Evolutionary conservation across 169 alveolate genomes (phyloP), one percentile per base, ranked within the genome.

Genomic region (Eimeria brunetti): DNA sequence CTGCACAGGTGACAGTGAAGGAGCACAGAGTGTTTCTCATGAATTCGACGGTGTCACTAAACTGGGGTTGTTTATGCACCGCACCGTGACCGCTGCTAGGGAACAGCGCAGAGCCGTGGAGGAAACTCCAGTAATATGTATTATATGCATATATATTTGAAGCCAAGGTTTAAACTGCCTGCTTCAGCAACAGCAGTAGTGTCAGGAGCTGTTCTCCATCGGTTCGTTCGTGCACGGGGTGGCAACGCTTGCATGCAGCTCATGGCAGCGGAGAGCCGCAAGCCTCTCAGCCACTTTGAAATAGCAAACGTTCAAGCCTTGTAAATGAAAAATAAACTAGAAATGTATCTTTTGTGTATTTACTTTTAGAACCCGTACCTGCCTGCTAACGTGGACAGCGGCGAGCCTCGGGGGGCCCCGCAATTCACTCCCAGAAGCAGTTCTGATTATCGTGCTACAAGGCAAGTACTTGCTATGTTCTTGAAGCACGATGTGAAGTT

Each of bases 221-320:
- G 83, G 83, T 73, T 73, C 83, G 83, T 36, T 36, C 38, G 30
- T 11, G 78, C 78, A 67, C 83, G 33, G 53, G 14, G 56, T 78
- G 67, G 88, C 44, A n/a, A 78, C 24, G 88, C 85, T 78, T 78
- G 88, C 88, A 78, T 78, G 88, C 88, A n/a, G 88, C 24, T 78
- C 88, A 24, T 49, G 14, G 64, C 64, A 78, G 67, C 46, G 41
- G 88, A 46, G n/a, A 41, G 44, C 64, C 49, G 41, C 67, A 36
- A 8, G 83, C 83, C 83, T 38, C 12, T 73, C 53, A 5, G 33
- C 16, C 83, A 33, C 8, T 1, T 38, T 73, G 83, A 73, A 73
- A 73, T 73, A 38, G 83, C n/a, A 38, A 7, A 38, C 22, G 16
- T 20, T 73, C 38, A 53, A 30, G 56, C 1, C 20, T 38, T 73